Evolutionary conservation across 2,329 filamentous ascomycete genomes (phyloP).

Genomic region (Elsinoe ampelina): DNA sequence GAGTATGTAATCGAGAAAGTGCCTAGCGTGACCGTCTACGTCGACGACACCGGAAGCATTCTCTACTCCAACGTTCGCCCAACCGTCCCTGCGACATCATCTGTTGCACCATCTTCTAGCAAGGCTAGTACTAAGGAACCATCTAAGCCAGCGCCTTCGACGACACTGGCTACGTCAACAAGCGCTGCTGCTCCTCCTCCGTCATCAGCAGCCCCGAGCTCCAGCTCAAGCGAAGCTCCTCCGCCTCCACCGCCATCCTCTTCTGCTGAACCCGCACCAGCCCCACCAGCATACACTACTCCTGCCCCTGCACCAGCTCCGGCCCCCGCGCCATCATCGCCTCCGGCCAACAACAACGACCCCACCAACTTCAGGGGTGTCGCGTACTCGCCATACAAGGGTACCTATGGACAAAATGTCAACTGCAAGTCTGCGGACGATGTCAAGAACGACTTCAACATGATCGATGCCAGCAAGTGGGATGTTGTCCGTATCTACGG

Average conservation of each 20-base stretch:
- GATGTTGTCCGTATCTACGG: conserved; percentile 67
- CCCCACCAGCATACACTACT: conserved; percentile 16
- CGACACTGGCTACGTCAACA: conserved; percentile 1
- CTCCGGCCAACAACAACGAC: conserved; percentile 19
- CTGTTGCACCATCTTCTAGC: conserved; percentile 12
- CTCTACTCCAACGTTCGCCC: conserved; percentile 28
- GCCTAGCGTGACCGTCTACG: conserved; percentile 48
- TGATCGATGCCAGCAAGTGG: conserved; percentile 48
- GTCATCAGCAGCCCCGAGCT: conserved; percentile 12
- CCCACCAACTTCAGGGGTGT: conserved; percentile 36
- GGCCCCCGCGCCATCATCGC: conserved; percentile 19
- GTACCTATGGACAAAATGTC: conserved; percentile 23
- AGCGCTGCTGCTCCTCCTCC: conserved; percentile 12
- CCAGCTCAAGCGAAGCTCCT: conserved; percentile 27
- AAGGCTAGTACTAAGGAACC: conserved; percentile 5
- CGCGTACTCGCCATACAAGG: conserved; percentile 50
- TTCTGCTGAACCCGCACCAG: conserved; percentile 13
- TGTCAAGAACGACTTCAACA: conserved; percentile 55
- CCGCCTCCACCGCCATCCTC: conserved; percentile 21
- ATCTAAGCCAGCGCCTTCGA: conserved; percentile 4
- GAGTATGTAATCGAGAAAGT: conserved; percentile 34
- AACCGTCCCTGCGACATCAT: conserved; percentile 15
- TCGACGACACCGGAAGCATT: conserved; percentile 48
- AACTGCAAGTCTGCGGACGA: conserved; percentile 57
- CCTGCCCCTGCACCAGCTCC: conserved; percentile 19